Conservation (phyloP, 2,329 filamentous ascomycete species). For the Ilyonectria robusta region DNA sequence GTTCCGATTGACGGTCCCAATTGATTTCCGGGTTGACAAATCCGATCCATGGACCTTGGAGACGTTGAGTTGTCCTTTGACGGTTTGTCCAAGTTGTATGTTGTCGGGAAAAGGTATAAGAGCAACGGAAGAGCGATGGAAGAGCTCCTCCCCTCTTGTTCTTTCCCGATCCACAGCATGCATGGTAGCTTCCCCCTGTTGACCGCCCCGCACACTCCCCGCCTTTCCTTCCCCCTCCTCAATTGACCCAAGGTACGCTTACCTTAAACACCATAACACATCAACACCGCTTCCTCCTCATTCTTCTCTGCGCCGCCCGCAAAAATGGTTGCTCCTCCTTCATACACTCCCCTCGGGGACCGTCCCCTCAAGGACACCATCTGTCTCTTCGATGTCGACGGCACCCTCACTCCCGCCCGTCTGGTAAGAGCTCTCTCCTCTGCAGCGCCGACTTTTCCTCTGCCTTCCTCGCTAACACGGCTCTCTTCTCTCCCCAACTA, state of each 20-base stretch:
- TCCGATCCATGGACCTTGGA: background rate
- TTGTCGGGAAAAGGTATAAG: background rate
- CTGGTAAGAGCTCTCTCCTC: constrained; percentile 66
- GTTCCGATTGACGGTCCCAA: background rate
- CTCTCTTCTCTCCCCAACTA: constrained; percentile 51
- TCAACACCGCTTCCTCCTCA: background rate
- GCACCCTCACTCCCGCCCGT: constrained; percentile 87
- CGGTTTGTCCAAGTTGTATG: background rate
- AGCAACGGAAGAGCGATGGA: background rate
- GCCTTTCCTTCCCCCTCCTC: constrained; percentile 27
- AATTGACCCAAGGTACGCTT: constrained; percentile 16
- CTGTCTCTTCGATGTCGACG: constrained; percentile 96
- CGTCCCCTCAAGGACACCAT: constrained; percentile 94
- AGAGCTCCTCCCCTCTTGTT: background rate
- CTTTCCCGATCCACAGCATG: background rate
- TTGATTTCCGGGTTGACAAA: background rate
- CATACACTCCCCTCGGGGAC: constrained; percentile 82
- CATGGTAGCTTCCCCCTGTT: constrained; percentile 3
- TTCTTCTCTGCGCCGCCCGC: constrained; percentile 4
- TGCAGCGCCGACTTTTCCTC: background rate
- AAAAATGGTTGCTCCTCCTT: constrained; percentile 59
- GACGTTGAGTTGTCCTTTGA: background rate
- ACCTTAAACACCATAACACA: constrained; percentile 18
- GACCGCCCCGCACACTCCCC: constrained; percentile 34
- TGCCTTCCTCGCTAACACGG: background rate